These are phyloP conservation scores for Magnaporthiopsis incrustans DNA, from an alignment of 2,329 filamentous ascomycete genomes.

Conservation along the genomic window DNA sequence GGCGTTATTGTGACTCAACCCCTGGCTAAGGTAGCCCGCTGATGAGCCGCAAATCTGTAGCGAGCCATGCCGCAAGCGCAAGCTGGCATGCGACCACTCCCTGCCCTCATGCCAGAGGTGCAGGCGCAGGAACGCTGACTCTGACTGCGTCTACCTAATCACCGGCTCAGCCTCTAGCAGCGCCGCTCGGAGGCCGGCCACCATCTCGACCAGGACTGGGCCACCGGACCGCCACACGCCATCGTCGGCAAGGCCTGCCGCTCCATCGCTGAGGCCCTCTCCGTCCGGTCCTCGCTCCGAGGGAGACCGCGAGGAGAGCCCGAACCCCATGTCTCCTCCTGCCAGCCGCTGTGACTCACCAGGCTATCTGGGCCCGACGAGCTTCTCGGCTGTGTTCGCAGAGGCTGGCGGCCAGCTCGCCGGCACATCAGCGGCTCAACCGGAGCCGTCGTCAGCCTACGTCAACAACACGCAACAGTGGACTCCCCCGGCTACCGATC, in stretches of 20 bases:
- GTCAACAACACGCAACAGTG: background rate
- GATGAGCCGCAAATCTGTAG: background rate
- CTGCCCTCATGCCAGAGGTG: constrained; percentile 6
- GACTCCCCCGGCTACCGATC: background rate
- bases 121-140: constrained; percentile 4
- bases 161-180: background rate
- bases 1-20: background rate
- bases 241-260: background rate
- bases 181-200: background rate
- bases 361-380: constrained; percentile 8
- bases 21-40: background rate
- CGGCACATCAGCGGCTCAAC: background rate
- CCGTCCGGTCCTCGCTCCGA: background rate
- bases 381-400: constrained; percentile 9
- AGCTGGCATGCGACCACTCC: constrained; percentile 8
- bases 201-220: background rate
- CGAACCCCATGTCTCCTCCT: background rate
- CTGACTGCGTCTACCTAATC: constrained; percentile 5
- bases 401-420: constrained; percentile 3
- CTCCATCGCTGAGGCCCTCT: background rate
- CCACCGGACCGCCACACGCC: background rate
- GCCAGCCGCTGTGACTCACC: constrained; percentile 1
- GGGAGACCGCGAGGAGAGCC: background rate
- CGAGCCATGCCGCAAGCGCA: constrained; percentile 8
- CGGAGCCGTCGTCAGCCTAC: background rate